These are phyloP conservation scores for Fusarium sterilihyphosum DNA, from an alignment of 2,329 filamentous ascomycete species.

Conservation along the genomic window DNA sequence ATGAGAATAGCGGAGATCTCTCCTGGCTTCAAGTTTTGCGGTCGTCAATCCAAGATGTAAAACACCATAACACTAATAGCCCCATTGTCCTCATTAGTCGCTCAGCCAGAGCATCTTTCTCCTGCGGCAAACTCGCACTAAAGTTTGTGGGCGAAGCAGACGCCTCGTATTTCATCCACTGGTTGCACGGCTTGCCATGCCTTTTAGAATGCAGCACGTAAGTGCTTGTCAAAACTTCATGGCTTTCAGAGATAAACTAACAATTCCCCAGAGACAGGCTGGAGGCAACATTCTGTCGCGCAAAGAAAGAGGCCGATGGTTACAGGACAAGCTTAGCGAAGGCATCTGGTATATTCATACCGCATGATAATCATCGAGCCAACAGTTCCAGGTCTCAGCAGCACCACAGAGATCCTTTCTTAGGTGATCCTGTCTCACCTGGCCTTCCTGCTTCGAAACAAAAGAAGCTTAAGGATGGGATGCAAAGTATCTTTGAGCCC, in stretches of 20 bases:
- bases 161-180: slow-evolving; percentile 22
- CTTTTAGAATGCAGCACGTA: slow-evolving; percentile 8
- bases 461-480: slow-evolving; percentile 43
- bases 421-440: slow-evolving; percentile 6
- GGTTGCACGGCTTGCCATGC: slow-evolving; percentile 12
- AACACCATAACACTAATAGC: slow-evolving; percentile 26
- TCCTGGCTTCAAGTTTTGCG: slow-evolving; percentile 39
- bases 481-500: slow-evolving; percentile 19
- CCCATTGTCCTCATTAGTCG: slow-evolving; percentile 38
- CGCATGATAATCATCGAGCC: neutral
- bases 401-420: slow-evolving; percentile 11
- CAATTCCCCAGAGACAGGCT: slow-evolving; percentile 16
- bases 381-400: neutral
- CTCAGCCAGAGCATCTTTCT: slow-evolving; percentile 8
- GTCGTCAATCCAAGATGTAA: slow-evolving; percentile 17
- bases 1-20: neutral
- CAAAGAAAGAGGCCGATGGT: neutral
- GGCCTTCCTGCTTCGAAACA: neutral
- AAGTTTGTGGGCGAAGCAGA: slow-evolving; percentile 26
- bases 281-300: slow-evolving; percentile 7
- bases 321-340: neutral
- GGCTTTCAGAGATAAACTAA: slow-evolving; percentile 5
- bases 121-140: slow-evolving; percentile 28
- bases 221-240: slow-evolving; percentile 4
- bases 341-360: neutral